Conservation (phyloP, 768 basidiomycete species). For the Tylopilus balloui region DNA sequence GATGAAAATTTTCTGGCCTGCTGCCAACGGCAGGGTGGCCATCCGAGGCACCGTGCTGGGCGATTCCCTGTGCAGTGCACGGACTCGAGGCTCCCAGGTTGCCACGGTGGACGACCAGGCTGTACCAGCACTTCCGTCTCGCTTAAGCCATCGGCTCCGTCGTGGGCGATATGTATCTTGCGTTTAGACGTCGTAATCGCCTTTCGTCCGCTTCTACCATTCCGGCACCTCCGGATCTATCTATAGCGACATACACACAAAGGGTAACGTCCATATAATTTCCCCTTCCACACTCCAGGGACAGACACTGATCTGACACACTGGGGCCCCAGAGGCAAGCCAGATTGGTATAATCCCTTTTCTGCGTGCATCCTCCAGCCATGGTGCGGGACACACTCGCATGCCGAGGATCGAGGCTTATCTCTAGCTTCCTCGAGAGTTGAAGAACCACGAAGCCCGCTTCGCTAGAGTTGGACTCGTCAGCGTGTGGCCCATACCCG, state of each 20-base stretch:
- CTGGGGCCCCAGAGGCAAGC: constrained; percentile 7
- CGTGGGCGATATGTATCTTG: not conserved
- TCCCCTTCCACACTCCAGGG: constrained; percentile 25
- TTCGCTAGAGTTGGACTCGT: constrained; percentile 55
- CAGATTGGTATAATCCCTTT: constrained; percentile 28
- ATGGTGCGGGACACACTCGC: no score
- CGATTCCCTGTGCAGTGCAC: constrained; percentile 1
- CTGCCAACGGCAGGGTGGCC: constrained; percentile 19
- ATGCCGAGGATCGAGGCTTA: constrained; percentile 11
- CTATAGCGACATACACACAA: constrained; percentile 23
- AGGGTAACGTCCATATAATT: constrained; percentile 19
- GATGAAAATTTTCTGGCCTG: constrained; percentile 31
- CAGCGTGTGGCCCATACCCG: constrained; percentile 16
- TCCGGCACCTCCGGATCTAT: constrained; percentile 16
- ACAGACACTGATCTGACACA: constrained; percentile 11
- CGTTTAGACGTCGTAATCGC: constrained; percentile 19
- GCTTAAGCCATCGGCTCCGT: constrained; percentile 23
- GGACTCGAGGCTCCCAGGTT: no score
- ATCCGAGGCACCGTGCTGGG: constrained; percentile 14
- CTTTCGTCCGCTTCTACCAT: constrained; percentile 6
- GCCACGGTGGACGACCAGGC: no score
- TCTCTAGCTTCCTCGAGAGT: constrained; percentile 56
- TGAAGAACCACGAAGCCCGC: constrained; percentile 93
- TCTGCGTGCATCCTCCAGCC: constrained; percentile 12
- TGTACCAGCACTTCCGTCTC: constrained; percentile 14